Conservation (phyloP, 176 grass and related monocot genomes). For the Bothriochloa decipiens region DNA sequence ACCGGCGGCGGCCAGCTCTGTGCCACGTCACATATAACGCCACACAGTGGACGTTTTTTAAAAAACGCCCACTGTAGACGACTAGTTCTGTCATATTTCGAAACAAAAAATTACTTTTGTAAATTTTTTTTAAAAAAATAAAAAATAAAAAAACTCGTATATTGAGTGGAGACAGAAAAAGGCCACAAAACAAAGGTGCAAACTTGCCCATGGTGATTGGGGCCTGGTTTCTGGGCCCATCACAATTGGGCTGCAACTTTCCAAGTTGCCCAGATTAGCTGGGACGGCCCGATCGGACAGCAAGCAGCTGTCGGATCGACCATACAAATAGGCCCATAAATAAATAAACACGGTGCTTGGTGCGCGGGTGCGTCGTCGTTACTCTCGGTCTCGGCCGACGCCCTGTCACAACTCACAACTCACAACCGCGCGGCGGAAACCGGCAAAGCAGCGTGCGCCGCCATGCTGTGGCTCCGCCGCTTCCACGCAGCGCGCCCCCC, state of each 20-base stretch:
- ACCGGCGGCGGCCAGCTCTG: too few relatives aligned
- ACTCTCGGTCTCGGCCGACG: neutral
- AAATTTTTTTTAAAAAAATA: too few relatives aligned
- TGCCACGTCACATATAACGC: too few relatives aligned
- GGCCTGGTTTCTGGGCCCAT: neutral
- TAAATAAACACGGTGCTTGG: neutral
- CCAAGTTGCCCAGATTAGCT: neutral
- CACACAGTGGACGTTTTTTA: too few relatives aligned
- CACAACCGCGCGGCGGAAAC: neutral
- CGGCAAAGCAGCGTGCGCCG: neutral
- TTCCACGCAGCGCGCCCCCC: conserved; percentile 7
- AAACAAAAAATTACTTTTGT: too few relatives aligned
- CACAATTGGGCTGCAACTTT: neutral
- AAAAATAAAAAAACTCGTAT: too few relatives aligned
- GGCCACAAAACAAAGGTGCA: too few relatives aligned
- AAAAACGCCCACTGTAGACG: too few relatives aligned
- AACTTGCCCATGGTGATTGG: neutral
- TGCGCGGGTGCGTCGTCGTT: neutral
- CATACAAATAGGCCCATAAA: neutral
- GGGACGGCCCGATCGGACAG: neutral
- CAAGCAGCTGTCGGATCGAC: neutral
- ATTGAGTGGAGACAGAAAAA: too few relatives aligned
- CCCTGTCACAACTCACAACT: neutral
- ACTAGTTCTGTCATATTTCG: too few relatives aligned
- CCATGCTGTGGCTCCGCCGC: conserved; percentile 25